Evolutionary conservation across 108 stramenopile species (phyloP).

Genomic region (Parietichytrium sp.): DNA sequence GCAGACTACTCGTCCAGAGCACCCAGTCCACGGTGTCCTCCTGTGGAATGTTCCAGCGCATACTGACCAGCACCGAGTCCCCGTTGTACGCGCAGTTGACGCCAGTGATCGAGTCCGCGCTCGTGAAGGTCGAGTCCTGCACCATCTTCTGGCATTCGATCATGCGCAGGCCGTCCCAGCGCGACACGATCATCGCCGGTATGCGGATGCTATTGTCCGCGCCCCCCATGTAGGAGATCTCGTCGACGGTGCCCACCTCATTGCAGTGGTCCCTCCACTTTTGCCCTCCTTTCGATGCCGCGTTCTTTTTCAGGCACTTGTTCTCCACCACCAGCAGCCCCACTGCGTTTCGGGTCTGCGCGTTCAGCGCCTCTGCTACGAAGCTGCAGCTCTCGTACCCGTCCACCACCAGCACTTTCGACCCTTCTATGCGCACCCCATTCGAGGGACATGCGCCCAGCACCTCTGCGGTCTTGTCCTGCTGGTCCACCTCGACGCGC

Average conservation of each 20-base stretch:
- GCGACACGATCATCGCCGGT: not conserved
- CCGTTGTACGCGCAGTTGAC: not conserved
- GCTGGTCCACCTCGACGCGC: not conserved
- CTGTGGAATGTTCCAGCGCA: conserved; percentile 24
- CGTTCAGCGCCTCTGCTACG: not conserved
- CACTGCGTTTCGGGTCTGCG: not conserved
- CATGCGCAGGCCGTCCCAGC: conserved; percentile 32
- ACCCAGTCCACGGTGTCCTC: not conserved
- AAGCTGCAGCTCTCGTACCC: not conserved
- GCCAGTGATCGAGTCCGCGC: not conserved
- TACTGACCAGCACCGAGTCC: not conserved
- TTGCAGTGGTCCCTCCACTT: not conserved
- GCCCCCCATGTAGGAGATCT: conserved; percentile 22
- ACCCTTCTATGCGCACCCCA: too few relatives aligned
- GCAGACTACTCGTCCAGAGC: conserved; percentile 14
- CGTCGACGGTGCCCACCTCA: not conserved
- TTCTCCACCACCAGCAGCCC: conserved; percentile 24
- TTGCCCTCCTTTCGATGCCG: not conserved
- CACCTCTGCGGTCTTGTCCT: conserved; percentile 12
- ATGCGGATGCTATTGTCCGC: not conserved
- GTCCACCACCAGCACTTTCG: too few relatives aligned
- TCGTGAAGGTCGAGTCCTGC: not conserved
- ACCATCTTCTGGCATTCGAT: conserved; percentile 4
- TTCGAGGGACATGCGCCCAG: too few relatives aligned
- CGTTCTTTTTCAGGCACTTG: not conserved